Percentiles rank a stretch among this genome's conserved stretches.
phyloP scores from a whole-genome alignment of 177 flowering plant genomes.

The Tripterygium wilfordii region DNA sequence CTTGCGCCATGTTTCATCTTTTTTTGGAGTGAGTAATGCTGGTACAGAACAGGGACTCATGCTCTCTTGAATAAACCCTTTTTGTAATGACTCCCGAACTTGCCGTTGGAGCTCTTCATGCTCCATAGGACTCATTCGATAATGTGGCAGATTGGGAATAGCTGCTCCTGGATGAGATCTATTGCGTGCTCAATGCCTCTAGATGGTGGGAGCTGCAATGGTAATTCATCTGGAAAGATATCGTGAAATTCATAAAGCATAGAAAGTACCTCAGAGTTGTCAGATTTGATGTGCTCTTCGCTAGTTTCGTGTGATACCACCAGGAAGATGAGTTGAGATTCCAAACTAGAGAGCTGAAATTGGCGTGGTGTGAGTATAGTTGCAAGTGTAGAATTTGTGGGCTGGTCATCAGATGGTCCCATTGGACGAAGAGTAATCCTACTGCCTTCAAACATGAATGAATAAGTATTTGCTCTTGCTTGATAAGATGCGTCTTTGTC shows the following conservation, averaged over 20 bases:
- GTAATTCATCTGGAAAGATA: neutral
- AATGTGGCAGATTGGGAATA: neutral
- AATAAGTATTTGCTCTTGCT: neutral
- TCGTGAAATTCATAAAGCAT: neutral
- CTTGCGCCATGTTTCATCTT: neutral
- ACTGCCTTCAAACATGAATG: neutral
- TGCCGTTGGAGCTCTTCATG: neutral
- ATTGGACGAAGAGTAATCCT: neutral
- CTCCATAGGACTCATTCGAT: neutral
- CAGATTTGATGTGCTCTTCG: neutral
- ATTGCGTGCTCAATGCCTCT: neutral
- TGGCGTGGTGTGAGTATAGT: too few species aligned
- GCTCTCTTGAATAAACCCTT: neutral
- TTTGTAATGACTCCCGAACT: neutral
- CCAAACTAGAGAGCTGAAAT: too few species aligned
- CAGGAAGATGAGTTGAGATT: too few species aligned
- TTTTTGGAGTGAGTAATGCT: neutral
- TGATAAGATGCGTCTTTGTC: neutral
- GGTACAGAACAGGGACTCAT: slow-evolving; percentile 3
- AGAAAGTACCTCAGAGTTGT: neutral
- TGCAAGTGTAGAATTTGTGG: neutral
- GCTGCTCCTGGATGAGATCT: neutral
- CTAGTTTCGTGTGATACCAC: too few species aligned
- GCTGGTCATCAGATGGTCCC: neutral
- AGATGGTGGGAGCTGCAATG: neutral